A percentile compares a stretch with the other conserved stretches of the same genome.
Conservation (phyloP, 805 yeast species). For the Pichia phayaonensis region DNA sequence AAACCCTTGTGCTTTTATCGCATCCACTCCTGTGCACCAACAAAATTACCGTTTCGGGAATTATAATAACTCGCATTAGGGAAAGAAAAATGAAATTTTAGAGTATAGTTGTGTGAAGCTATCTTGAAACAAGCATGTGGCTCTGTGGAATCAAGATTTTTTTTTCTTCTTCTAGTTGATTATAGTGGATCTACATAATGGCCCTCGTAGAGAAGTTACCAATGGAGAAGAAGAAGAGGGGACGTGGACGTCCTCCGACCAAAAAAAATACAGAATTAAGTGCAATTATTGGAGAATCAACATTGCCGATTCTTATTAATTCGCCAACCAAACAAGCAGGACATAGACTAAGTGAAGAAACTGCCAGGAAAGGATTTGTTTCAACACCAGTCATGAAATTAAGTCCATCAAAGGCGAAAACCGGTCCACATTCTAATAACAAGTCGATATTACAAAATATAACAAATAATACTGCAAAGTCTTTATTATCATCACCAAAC, state of each 20-base stretch:
- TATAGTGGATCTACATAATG: background rate
- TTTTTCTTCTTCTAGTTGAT: too few species aligned
- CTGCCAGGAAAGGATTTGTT: constrained; percentile 22
- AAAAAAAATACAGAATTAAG: constrained; percentile 15
- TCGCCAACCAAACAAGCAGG: constrained; percentile 16
- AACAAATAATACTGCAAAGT: background rate
- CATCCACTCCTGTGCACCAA: background rate
- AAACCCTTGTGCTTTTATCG: too few species aligned
- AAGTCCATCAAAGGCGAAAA: constrained; percentile 15
- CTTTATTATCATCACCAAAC: background rate
- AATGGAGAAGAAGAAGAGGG: constrained; percentile 20
- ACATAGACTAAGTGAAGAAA: constrained; percentile 23
- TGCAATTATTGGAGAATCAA: constrained; percentile 19
- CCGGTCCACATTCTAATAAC: background rate
- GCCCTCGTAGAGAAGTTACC: background rate
- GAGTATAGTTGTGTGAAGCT: background rate
- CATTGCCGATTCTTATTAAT: constrained; percentile 18
- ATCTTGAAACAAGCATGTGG: background rate
- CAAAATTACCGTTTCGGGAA: constrained; percentile 1
- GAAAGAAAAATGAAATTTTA: background rate
- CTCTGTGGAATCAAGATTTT: background rate
- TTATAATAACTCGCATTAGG: constrained; percentile 1
- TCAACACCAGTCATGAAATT: constrained; percentile 28
- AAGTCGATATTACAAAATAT: background rate
- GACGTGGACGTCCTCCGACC: constrained; percentile 27